Evolutionary conservation across 768 basidiomycete species (phyloP), one percentile per base, ranked within the genome.

Genomic region (Xerocomus brunneocitrinus): DNA sequence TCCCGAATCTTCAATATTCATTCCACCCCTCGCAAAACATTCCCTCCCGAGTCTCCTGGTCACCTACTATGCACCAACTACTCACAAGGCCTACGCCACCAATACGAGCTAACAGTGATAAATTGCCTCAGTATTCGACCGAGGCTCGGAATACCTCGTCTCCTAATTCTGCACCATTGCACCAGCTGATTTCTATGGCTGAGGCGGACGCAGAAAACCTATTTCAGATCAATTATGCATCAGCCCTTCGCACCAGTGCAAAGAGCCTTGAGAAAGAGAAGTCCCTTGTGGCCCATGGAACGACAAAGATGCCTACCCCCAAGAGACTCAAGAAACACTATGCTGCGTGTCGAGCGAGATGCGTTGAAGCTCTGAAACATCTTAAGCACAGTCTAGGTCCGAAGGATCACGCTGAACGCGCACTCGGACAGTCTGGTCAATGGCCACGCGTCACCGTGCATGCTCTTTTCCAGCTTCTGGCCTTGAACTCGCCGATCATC

Each of bases 401-500:
- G 3, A 36, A 14, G 35, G 35, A 14, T 16, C 12, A 36, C 35
- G 24, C 6, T 8, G 65, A 67, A 48, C 31, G 25, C 25, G 55
- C 59, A 1, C 16, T 61, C 3, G 8, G 25, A 14, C 27, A 31
- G 10, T 49, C 65, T 4, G 63, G 60, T 14, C 58, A 69, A 49
- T 75, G 73, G 73, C 74, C 74, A 5, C 62, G 65, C n/a, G 47
- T 70, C 12, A 69, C 69, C 5, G 34, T 53, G 3, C 60, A 56
- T 47, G 49, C 59, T 16, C 62, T 77, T 8, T 58, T 76, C 10
- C 45, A 51, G 25, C 56, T 51, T 16, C 53, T 76, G 40, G 63
- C 67, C 14, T 63, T 63, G 12, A 53, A 57, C 3, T 62, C 64
- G 5, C 28, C 30, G 0, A 51, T 31, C 7, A 5, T 2, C 3